phyloP scores from a whole-genome alignment of 1,284 basidiomycete species.

The Paramarasmius palmivorus region DNA sequence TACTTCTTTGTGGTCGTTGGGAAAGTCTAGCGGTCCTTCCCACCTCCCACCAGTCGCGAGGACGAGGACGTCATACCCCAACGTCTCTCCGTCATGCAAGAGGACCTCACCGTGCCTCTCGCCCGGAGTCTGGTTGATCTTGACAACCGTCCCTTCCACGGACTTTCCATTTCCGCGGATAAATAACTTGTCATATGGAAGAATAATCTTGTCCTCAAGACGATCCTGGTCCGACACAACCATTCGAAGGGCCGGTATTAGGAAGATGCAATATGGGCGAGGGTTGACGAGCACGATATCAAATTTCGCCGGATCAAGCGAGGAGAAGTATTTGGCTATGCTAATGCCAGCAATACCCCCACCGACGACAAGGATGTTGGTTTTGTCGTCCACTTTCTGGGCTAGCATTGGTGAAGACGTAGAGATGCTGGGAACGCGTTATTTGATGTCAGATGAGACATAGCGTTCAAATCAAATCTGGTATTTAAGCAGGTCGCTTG shows the following conservation, averaged over 20 bases:
- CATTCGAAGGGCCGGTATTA: conserved; percentile 38
- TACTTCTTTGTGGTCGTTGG: conserved; percentile 38
- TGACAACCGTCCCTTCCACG: conserved; percentile 41
- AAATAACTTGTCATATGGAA: conserved; percentile 49
- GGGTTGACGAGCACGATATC: conserved; percentile 41
- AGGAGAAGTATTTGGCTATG: conserved; percentile 34
- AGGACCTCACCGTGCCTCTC: conserved; percentile 43
- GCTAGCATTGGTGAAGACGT: too few species aligned
- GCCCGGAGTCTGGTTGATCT: conserved; percentile 32
- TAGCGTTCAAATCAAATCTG: too few species aligned
- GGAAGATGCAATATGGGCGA: conserved; percentile 36
- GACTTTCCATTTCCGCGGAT: conserved; percentile 44
- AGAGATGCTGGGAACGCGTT: too few species aligned
- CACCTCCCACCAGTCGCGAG: conserved; percentile 59
- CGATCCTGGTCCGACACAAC: conserved; percentile 35
- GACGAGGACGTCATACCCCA: conserved; percentile 55
- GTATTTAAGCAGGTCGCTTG: too few species aligned
- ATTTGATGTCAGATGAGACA: too few species aligned
- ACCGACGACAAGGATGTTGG: conserved; percentile 43
- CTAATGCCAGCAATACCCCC: conserved; percentile 37
- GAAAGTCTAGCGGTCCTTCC: conserved; percentile 50
- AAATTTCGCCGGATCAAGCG: conserved; percentile 35
- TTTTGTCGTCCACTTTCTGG: not conserved
- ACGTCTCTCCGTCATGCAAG: conserved; percentile 46
- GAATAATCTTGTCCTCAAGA: conserved; percentile 37